phyloP scores from a whole-genome alignment of 1,284 basidiomycete genomes.

The Ceratobasidium sp. region DNA sequence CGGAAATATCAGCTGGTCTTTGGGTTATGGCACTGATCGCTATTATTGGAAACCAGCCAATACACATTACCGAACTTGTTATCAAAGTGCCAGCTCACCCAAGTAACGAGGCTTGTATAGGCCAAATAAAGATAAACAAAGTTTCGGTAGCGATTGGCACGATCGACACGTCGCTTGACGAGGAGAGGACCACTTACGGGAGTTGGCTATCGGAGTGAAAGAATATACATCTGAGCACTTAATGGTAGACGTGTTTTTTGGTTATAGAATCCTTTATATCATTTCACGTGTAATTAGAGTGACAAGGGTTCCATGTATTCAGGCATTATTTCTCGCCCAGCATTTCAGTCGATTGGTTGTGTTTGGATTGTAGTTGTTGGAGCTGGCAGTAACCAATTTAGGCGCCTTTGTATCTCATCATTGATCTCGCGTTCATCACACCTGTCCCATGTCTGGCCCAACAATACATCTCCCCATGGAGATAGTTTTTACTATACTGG shows the following conservation, averaged over 20 bases:
- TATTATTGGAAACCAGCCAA: background rate
- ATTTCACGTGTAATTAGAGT: too few species aligned
- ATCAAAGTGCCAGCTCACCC: background rate
- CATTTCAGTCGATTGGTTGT: background rate
- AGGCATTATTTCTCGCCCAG: too few species aligned
- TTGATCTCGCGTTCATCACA: background rate
- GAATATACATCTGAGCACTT: too few species aligned
- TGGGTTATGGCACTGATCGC: background rate
- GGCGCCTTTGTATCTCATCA: background rate
- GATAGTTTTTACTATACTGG: background rate
- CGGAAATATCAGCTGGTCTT: background rate
- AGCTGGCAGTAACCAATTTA: background rate
- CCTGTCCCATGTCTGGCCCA: background rate
- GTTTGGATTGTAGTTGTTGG: background rate
- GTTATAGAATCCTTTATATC: too few species aligned
- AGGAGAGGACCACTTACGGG: background rate
- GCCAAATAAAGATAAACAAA: background rate
- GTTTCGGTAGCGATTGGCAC: background rate
- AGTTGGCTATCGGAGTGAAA: background rate
- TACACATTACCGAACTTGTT: background rate
- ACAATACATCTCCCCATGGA: slow-evolving; percentile 1
- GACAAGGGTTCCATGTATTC: too few species aligned
- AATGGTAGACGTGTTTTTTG: too few species aligned
- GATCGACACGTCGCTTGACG: background rate
- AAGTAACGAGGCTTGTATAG: background rate